phyloP scores from a whole-genome alignment of 495 filamentous ascomycete genomes.

The Pyronema domesticum region DNA sequence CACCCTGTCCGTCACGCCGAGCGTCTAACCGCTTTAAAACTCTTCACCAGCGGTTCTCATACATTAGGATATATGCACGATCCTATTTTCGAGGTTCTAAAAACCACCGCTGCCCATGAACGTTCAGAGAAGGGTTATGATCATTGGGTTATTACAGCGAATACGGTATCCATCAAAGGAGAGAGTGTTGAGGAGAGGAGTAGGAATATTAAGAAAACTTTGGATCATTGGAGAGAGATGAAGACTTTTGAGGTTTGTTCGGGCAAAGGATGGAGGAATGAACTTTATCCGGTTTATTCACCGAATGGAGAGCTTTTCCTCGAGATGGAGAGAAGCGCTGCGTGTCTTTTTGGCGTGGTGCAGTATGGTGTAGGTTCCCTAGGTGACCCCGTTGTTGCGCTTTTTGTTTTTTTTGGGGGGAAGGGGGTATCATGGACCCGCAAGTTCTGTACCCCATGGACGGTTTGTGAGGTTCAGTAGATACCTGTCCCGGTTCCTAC shows the following conservation, averaged over 20 bases:
- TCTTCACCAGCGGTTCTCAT: slow-evolving; percentile 14
- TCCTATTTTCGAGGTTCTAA: slow-evolving; percentile 8
- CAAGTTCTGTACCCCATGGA: too few species aligned
- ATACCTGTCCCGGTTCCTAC: too few species aligned
- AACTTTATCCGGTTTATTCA: slow-evolving; percentile 70
- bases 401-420: slow-evolving; percentile 3
- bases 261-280: slow-evolving; percentile 69
- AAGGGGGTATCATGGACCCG: too few species aligned
- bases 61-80: slow-evolving; percentile 20
- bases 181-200: slow-evolving; percentile 41
- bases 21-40: slow-evolving; percentile 8
- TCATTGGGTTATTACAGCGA: slow-evolving; percentile 32
- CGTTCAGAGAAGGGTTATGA: too few species aligned
- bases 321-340: slow-evolving; percentile 61
- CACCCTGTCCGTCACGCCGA: slow-evolving; percentile 17
- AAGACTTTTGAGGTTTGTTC: slow-evolving; percentile 41
- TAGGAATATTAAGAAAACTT: slow-evolving; percentile 37
- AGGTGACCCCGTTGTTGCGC: slow-evolving; percentile 4
- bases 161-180: slow-evolving; percentile 34
- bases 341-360: slow-evolving; percentile 65
- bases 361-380: slow-evolving; percentile 47
- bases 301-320: slow-evolving; percentile 39
- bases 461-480: too few species aligned
- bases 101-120: neutral
- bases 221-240: slow-evolving; percentile 43